Evolutionary conservation across 2,329 filamentous ascomycete genomes (phyloP), one percentile per base, ranked within the genome.

Genomic region (Trichoderma endophyticum): DNA sequence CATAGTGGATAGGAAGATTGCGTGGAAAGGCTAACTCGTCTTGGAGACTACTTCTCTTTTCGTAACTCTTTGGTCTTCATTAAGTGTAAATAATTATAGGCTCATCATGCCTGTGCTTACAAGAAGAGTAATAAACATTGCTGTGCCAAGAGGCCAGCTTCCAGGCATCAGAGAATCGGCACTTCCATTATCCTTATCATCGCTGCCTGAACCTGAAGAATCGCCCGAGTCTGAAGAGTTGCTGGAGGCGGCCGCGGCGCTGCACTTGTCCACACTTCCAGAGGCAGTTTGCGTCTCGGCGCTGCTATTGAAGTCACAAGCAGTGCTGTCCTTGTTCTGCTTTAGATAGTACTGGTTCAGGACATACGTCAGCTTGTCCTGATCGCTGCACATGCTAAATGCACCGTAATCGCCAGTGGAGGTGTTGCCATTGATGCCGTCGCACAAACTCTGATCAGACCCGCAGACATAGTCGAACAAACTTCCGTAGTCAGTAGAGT

Each of bases 391-490:
- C 90, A 94, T 93, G 81, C 89, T 89, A 86, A 93, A 94, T 61
- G 92, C 88, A 76, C 93, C 93, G 81, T 93, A 96, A 73, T 86
- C 83, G 77, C 92, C 93, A n/a, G 85, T 87, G 73, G 87, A 88
- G 66, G 87, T 87, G 82, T 95, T 92, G 76, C 86, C 86, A 74
- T 82, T 84, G 82, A 96, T 94, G 70, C 91, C 93, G 30, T 81
- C 82, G 83, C 93, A 96, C 75, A 87, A 86, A 36, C 81, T 78
- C 59, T 82, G 79, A 72, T 85, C 80, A 56, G 82, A 78, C 70
- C 89, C 91, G 83, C 93, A 96, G 81, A 95, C 88, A 80, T 84
- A 90, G 80, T 85, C 86, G 82, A 98, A 98, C 75, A 96, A 87
- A 15, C 86, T 83, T 63, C 87, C 88, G 77, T 90, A 92, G 70